Evolutionary conservation across 768 basidiomycete species (phyloP).

Genomic region (Boletus subcaerulescens): DNA sequence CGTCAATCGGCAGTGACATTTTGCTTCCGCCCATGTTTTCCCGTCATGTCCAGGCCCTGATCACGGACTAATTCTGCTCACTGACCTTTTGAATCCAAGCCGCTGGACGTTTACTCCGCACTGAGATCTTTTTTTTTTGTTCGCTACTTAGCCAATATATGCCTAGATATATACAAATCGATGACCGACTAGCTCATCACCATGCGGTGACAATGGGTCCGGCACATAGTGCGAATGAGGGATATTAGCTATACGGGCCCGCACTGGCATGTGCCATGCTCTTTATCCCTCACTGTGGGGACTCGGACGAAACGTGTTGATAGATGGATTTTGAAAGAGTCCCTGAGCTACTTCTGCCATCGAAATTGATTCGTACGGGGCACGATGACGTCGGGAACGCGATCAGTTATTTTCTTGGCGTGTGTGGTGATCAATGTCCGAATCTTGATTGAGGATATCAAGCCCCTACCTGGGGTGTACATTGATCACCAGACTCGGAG

Average conservation of each 20-base stretch:
- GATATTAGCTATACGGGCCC: conserved; percentile 22
- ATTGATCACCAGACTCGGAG: background rate
- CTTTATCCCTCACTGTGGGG: background rate
- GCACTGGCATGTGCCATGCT: background rate
- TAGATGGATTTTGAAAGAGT: background rate
- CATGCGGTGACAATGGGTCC: conserved; percentile 14
- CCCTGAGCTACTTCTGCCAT: background rate
- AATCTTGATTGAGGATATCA: background rate
- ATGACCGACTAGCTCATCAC: background rate
- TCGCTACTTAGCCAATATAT: background rate
- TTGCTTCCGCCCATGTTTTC: background rate
- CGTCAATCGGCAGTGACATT: background rate
- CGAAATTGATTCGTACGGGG: background rate
- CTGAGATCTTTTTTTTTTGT: too few species aligned
- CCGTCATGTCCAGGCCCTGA: too few species aligned
- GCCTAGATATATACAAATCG: background rate
- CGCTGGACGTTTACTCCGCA: background rate
- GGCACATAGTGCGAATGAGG: conserved; percentile 1
- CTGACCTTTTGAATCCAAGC: background rate
- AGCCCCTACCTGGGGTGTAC: background rate
- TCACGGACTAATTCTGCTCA: too few species aligned
- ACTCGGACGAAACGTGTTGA: background rate
- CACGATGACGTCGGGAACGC: background rate
- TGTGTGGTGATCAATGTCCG: background rate
- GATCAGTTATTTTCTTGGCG: background rate